These are phyloP conservation scores for Podospora pseudopauciseta DNA, from an alignment of 495 filamentous ascomycete genomes.

Conservation along the genomic window DNA sequence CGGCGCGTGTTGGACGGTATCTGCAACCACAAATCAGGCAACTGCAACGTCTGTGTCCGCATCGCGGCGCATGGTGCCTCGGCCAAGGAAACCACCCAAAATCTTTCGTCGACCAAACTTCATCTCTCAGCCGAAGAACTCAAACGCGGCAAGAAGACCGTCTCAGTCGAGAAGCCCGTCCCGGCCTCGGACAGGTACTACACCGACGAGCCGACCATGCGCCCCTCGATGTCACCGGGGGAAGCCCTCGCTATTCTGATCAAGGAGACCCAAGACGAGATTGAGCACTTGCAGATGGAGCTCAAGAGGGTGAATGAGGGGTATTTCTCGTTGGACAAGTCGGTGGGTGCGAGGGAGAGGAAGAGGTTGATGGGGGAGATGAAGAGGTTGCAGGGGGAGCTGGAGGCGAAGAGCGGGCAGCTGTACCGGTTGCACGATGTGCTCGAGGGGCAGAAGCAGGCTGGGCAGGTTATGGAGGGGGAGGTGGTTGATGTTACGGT, in stretches of 20 bases:
- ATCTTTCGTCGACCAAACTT: constrained; percentile 14
- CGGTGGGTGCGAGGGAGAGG: constrained; percentile 61
- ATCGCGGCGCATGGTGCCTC: constrained; percentile 41
- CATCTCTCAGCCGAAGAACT: constrained; percentile 31
- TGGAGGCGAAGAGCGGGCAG: constrained; percentile 79
- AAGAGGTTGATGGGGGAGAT: constrained; percentile 62
- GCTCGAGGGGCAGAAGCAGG: constrained; percentile 72
- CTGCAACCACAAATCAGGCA: constrained; percentile 61
- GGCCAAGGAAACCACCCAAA: constrained; percentile 16
- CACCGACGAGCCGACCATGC: constrained; percentile 67
- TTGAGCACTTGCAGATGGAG: constrained; percentile 71
- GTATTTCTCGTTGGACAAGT: constrained; percentile 67
- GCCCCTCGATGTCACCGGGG: constrained; percentile 70
- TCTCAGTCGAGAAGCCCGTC: constrained; percentile 63
- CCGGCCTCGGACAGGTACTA: constrained; percentile 66
- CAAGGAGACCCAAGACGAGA: constrained; percentile 77
- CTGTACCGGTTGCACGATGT: constrained; percentile 89
- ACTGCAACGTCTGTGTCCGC: constrained; percentile 72
- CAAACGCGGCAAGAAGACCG: constrained; percentile 46
- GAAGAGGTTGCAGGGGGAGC: constrained; percentile 56
- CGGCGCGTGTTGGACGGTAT: constrained; percentile 58
- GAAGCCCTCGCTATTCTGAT: constrained; percentile 75
- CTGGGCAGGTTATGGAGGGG: constrained; percentile 60
- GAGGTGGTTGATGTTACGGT: constrained; percentile 68
- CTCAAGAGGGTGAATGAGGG: constrained; percentile 53